Base-by-base conservation (phyloP, 257 asterid genomes). In the Nicotiana otophora region DNA sequence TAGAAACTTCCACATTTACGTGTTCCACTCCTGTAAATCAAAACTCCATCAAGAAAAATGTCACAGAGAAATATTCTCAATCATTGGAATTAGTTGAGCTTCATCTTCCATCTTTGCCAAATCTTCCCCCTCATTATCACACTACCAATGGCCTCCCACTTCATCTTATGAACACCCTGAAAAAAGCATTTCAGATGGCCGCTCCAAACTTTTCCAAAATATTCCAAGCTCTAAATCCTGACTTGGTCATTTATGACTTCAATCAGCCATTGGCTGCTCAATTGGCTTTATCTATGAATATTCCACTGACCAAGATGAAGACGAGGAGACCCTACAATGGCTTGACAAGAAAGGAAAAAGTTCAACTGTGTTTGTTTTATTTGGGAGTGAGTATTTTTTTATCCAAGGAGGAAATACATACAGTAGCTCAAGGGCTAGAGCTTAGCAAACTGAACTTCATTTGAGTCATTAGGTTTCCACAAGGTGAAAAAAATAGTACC, bases 61-160 rank as follows among this genome's bases (percentile, higher is more conserved):
- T 89, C 1, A 74, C 84, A 9, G 53, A 82, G 3, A 87, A 82
- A 2, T 82, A 58, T 39, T 77, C 66, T 16, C 16, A 14, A 6
- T 75, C 87, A 5, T 83, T 90, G 28, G 81, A 54, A 15, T 78
- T 88, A 0, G 87, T 89, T 0, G 88, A 89, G 67, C 83, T 91
- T 55, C 86, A 83, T 68, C 90, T 90, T 8, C 88, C 92, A 0
- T 19, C 85, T 33, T 26, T 64, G 3, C 85, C 79, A 2, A 84
- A 83, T 4, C 92, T 91, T 57, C 89, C 86, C 3, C 77, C 90
- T 39, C 36, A 76, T 75, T 81, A 33, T 81, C 92, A 91, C 86
- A 89, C 94, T 79, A 89, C 94, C 66, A 91, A 91, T 75, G 92
- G 89, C 86, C 91, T 91, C 33, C 91, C 91, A 5, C 88, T 88